These are phyloP conservation scores for Fraxinus paxiana DNA, from an alignment of 305 asterid genomes.

Conservation along the genomic window DNA sequence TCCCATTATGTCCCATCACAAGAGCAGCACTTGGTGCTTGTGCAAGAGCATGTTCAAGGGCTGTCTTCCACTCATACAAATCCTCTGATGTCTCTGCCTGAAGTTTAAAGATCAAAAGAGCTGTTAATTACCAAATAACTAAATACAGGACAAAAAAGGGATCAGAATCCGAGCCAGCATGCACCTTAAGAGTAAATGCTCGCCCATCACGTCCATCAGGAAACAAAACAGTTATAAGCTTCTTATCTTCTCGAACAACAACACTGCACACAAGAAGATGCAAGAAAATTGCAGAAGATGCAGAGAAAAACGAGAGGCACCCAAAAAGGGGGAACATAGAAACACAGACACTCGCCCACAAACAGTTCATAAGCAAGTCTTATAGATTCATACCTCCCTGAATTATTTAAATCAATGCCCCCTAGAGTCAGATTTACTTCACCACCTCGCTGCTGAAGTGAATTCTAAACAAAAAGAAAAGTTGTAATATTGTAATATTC, in stretches of 20 bases:
- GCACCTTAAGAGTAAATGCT: slow-evolving; percentile 96
- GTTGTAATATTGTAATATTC: slow-evolving; percentile 21
- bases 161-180: slow-evolving; percentile 6
- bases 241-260: slow-evolving; percentile 98
- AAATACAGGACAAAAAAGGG: slow-evolving; percentile 1
- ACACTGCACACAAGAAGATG: slow-evolving; percentile 52
- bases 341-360: neutral
- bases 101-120: slow-evolving; percentile 29
- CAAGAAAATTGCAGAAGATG: slow-evolving; percentile 21
- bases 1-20: slow-evolving; percentile 95
- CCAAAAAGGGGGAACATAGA: neutral
- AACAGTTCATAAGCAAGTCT: neutral
- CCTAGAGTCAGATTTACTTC: slow-evolving; percentile 96
- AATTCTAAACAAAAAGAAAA: slow-evolving; percentile 53
- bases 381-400: slow-evolving; percentile 67
- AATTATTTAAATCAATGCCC: slow-evolving; percentile 92
- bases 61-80: slow-evolving; percentile 93
- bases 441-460: slow-evolving; percentile 93
- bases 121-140: slow-evolving; percentile 12
- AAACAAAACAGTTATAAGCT: slow-evolving; percentile 83
- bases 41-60: slow-evolving; percentile 91
- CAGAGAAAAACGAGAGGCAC: neutral
- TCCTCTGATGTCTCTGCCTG: slow-evolving; percentile 96
- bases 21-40: slow-evolving; percentile 99
- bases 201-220: slow-evolving; percentile 99